Base-by-base conservation (phyloP, 805 yeast genomes). In the Yamadazyma ubonensis region DNA sequence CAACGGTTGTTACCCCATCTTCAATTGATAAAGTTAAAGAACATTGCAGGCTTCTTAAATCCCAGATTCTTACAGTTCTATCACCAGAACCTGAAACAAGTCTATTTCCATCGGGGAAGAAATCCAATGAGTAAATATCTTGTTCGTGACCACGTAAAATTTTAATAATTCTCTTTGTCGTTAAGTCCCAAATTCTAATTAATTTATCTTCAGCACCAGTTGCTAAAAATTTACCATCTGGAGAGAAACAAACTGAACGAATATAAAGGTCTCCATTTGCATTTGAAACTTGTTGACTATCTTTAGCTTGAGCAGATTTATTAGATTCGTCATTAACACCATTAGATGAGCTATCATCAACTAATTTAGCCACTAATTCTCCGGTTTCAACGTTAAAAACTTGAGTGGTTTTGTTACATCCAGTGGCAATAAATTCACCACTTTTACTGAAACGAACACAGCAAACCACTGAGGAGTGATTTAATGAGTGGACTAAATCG, bases 1-100 rank as follows among this genome's bases (percentile, higher is more conserved):
- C 96, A 33, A 91, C 97, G 0, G 99, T 91, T 41, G 99, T 91
- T 39, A 91, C 98, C 52, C 99, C 99, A 61, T 91, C 98, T 65
- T 91, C 97, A 54, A 91, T 90, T 12, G 89, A 79, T 50, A 91
- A 73, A 33, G 96, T 89, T 56, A 89, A 73, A 16, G 89, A 81
- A 61, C 96, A 87, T 67, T 86, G 89, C 17, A 96, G 93, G 28
- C 88, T 77, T 52, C 86, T 79, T 58, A 90, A 76, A 63, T 91
- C 96, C 99, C 99, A 91, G 57, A 93, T 84, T 60, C 96, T 78
- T 25, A 91, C 97, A 12, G 96, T 88, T 55, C 96, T 79, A 67
- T 91, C 99, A 42, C 99, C 99, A 11, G 95, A 83, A 27, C 99
- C 99, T 14, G 95, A 84, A 20, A 91, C 96, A 53, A 91, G 76